Evolutionary conservation across 139 green algal genomes (phyloP).

Genomic region (Asterochloris sp.): DNA sequence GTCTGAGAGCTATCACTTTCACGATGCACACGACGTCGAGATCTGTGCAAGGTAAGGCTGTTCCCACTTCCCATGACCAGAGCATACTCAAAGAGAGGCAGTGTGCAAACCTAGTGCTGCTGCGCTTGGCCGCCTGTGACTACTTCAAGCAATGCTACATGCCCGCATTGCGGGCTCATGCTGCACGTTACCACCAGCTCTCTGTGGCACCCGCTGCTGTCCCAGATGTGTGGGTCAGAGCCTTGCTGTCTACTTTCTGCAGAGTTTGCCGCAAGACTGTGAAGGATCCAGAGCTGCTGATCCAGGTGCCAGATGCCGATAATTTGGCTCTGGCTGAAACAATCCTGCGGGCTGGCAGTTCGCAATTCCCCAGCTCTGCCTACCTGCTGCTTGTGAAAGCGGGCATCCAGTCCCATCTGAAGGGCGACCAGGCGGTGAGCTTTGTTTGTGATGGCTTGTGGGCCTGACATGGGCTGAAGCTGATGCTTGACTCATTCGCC

Average conservation of each 20-base stretch:
- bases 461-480: too few relatives aligned
- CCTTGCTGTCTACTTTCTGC: too few relatives aligned
- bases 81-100: too few relatives aligned
- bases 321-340: conserved; percentile 1
- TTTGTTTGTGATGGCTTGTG: background rate
- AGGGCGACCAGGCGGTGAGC: conserved; percentile 1
- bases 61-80: too few relatives aligned
- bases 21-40: background rate
- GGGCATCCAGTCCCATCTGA: background rate
- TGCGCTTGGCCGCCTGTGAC: too few relatives aligned
- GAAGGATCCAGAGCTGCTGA: background rate
- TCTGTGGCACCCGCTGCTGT: too few relatives aligned
- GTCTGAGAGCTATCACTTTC: conserved; percentile 3
- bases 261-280: conserved; percentile 9
- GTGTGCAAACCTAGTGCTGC: too few relatives aligned
- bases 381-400: conserved; percentile 11
- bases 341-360: conserved; percentile 9
- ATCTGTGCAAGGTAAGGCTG: conserved; percentile 6
- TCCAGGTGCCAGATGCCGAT: background rate
- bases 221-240: too few relatives aligned
- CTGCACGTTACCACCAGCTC: too few relatives aligned
- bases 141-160: too few relatives aligned
- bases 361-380: conserved; percentile 1
- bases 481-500: too few relatives aligned
- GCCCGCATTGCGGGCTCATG: too few relatives aligned